These are phyloP conservation scores for Termitomyces sp. DNA, from an alignment of 768 basidiomycete genomes.

Conservation along the genomic window DNA sequence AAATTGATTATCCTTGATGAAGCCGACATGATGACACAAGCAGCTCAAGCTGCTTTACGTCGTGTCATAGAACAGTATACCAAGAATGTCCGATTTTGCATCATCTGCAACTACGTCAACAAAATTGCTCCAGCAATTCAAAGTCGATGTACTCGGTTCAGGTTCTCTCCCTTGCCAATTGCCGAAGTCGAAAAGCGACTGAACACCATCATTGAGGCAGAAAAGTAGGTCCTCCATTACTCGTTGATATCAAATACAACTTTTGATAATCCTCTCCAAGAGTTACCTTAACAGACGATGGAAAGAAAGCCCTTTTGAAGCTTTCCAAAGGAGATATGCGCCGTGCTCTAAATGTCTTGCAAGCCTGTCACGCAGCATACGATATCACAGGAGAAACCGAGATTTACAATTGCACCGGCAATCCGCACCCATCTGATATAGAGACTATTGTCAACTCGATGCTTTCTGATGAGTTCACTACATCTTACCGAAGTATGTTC, in stretches of 20 bases:
- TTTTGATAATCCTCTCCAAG: conserved; percentile 31
- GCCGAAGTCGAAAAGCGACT: conserved; percentile 82
- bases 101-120: conserved; percentile 99
- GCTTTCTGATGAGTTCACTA: conserved; percentile 94
- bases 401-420: conserved; percentile 95
- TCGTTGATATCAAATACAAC: not conserved
- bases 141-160: conserved; percentile 95
- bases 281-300: conserved; percentile 81
- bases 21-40: conserved; percentile 99
- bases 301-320: conserved; percentile 84
- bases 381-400: conserved; percentile 83
- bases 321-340: conserved; percentile 99
- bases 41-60: conserved; percentile 93
- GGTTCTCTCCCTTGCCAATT: conserved; percentile 90
- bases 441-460: conserved; percentile 91
- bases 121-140: conserved; percentile 98
- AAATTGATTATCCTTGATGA: conserved; percentile 98
- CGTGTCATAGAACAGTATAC: conserved; percentile 99
- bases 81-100: conserved; percentile 97
- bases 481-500: conserved; percentile 70
- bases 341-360: conserved; percentile 89
- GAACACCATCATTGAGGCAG: conserved; percentile 70
- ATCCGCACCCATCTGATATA: conserved; percentile 92
- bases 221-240: conserved; percentile 50
- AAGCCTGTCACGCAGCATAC: conserved; percentile 98